These are phyloP conservation scores for Flaveria floridana DNA, from an alignment of 140 eudicot genomes.

Conservation along the genomic window DNA sequence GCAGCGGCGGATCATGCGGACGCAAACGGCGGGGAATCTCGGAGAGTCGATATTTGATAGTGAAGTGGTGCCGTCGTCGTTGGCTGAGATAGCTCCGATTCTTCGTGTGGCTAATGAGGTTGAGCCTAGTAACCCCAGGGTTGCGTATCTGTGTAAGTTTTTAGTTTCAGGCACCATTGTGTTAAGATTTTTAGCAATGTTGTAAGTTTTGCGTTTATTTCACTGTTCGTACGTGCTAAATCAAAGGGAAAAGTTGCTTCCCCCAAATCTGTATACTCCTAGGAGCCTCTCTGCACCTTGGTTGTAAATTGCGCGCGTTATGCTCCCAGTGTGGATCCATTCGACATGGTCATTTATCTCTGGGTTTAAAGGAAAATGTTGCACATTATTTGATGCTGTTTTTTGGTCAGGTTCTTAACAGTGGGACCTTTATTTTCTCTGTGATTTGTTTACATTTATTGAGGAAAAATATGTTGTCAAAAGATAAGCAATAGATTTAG, in stretches of 20 bases:
- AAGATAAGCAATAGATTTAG: not conserved
- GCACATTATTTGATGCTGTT: not conserved
- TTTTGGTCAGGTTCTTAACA: conserved; percentile 3
- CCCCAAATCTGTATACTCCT: not conserved
- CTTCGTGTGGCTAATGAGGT: conserved; percentile 99
- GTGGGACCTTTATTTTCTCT: not conserved
- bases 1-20: conserved; percentile 76
- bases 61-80: conserved; percentile 96
- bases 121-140: conserved; percentile 88
- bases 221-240: not conserved
- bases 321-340: not conserved
- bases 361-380: conserved; percentile 1
- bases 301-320: too few species aligned
- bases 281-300: not conserved
- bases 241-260: not conserved
- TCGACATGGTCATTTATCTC: not conserved
- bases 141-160: conserved; percentile 85
- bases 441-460: not conserved
- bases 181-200: not conserved
- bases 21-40: conserved; percentile 84
- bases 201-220: not conserved
- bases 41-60: conserved; percentile 94
- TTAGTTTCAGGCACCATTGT: not conserved
- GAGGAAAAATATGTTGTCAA: not conserved
- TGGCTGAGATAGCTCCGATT: conserved; percentile 93